Base-by-base conservation (phyloP, 225 moss, liverwort and hornwort species). In the Anthoceros angustus region DNA sequence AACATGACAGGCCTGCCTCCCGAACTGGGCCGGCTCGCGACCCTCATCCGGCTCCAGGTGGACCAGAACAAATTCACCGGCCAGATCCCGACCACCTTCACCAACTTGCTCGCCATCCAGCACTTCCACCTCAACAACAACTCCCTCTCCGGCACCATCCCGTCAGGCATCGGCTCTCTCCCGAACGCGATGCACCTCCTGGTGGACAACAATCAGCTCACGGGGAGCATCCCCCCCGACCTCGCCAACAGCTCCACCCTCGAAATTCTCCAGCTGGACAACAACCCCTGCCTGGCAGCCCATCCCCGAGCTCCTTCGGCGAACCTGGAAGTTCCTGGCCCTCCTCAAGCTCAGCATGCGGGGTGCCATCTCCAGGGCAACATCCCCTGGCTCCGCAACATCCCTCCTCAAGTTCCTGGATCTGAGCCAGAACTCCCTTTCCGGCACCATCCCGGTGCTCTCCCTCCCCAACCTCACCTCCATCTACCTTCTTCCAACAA, bases 71-170 rank as follows among this genome's bases (percentile, higher is more conserved):
- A 43, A 7, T 64, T 71, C 41, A 15, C 62, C 4, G 64, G 63
- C 15, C 9, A 63, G 3, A 43, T 71, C 15, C 64, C 70, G 16
- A 7, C 11, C 18, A 50, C 43, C n/a, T 74, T 74, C 61, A 42
- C 42, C 48, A 74, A 70, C 21, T 40, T 74, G 12, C 39, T 16
- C 7, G 32, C 7, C 5, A 7, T 74, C 16, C n/a, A 49, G 65
- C 74, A 74, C 23, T 62, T 74, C 69, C 70, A 74, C 74, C 55
- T 74, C 70, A 74, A 70, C 61, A 70, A 74, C 66, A 74, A 74
- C 66, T 70, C 74, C 20, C 42, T 74, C 18, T 65, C 23, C 62
- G 74, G 74, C 24, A 66, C 42, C 21, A 66, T 74, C n/a, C 74
- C 74, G 3, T 6, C 66, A 10, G 60, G 32, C 18, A 65, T 74